Evolutionary conservation across 2,329 filamentous ascomycete genomes (phyloP), one percentile per base, ranked within the genome.

Genomic region (Pseudogymnoascus sp.): DNA sequence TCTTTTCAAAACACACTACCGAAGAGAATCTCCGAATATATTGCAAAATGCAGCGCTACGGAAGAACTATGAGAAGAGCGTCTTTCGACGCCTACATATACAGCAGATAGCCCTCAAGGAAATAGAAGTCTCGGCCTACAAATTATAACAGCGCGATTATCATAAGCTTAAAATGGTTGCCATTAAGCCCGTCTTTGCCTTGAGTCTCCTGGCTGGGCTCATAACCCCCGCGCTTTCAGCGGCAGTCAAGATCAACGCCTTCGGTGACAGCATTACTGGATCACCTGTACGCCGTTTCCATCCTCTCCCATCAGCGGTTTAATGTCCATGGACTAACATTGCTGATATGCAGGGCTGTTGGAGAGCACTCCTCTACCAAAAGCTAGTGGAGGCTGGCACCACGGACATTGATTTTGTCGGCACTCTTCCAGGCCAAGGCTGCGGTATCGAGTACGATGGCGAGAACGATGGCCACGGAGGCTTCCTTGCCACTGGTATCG

Each of bases 391-490:
- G 8, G 71, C 70, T 22, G 66, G 66, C 6, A 67, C 73, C 56
- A 74, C 65, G n/a, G 72, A 73, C 67, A 72, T 70, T 33, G 70
- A 75, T 56, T 75, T 76, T 56, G 73, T 75, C 28, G 74, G 73
- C 24, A 72, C 74, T 3, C 71, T 75, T 46, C 70, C 71, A 2
- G 69, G 68, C 2, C 70, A 69, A 61, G 75, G 74, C 35, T 74
- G 72, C 63, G 74, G 75, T 61, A 72, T 76, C 64, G 64, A 70
- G 16, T 76, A 77, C 62, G 78, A 80, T 63, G 74, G 74, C 46
- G 74, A 78, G 41, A 77, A 80, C 64, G 77, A 81, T 67, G 78
- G 78, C 33, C 77, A 79, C 65, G 72, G 77, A 2, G 77, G 78
- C 4, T 74, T 71, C 28, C 72, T 74, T 1, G 78, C 75, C 14